A percentile compares a stretch with the other conserved stretches of the same genome.
Evolutionary conservation across 768 basidiomycete genomes (phyloP).

Genomic region (Boletellus emodensis): DNA sequence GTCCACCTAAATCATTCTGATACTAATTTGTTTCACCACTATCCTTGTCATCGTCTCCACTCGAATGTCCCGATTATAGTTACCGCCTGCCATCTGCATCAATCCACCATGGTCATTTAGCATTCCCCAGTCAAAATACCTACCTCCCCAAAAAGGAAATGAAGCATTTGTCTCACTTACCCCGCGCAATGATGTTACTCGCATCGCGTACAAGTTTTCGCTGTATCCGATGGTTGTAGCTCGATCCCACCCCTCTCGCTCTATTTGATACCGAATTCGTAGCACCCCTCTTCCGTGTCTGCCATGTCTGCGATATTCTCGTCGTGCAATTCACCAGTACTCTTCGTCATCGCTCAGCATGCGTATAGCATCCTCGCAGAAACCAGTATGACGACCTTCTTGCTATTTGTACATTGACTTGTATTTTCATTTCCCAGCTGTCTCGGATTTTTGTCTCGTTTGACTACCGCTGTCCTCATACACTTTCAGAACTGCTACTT

Average conservation of each 20-base stretch:
- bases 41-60: not conserved
- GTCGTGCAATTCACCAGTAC: not conserved
- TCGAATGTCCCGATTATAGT: not conserved
- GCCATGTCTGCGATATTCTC: not conserved
- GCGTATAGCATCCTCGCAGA: not conserved
- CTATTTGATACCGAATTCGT: not conserved
- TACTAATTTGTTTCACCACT: not conserved
- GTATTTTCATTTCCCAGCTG: not conserved
- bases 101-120: not conserved
- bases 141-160: not conserved
- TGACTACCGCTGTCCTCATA: not conserved
- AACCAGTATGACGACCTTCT: not conserved
- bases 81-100: not conserved
- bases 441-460: not conserved
- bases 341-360: not conserved
- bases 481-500: no score
- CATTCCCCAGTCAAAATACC: not conserved
- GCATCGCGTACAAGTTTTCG: not conserved
- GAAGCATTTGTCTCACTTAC: not conserved
- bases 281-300: not conserved
- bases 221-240: not conserved
- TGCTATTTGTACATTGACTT: not conserved
- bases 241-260: not conserved
- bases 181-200: no score
- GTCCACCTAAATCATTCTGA: not conserved